Percentiles rank a stretch among this genome's conserved stretches.
Conservation (phyloP, 371 early-diverging fungal genomes). For the Actinomortierella ambigua region DNA sequence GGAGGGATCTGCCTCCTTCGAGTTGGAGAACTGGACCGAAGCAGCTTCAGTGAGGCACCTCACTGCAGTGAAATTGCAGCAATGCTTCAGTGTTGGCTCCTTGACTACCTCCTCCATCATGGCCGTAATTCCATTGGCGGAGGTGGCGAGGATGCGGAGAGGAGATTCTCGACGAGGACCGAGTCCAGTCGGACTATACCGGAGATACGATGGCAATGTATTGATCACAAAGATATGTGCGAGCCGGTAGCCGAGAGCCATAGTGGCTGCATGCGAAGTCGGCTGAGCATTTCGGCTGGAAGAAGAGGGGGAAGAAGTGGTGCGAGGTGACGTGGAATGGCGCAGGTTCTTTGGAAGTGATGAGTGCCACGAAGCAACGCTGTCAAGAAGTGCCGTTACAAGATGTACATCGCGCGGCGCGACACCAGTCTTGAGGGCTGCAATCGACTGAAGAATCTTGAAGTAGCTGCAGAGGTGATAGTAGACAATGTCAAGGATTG, state of each 20-base stretch:
- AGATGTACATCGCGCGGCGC: constrained; percentile 20
- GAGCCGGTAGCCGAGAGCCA: constrained; percentile 15
- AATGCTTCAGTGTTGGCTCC: constrained; percentile 14
- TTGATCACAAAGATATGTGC: constrained; percentile 33
- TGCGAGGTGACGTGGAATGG: constrained; percentile 4
- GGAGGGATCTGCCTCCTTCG: constrained; percentile 26
- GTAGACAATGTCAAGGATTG: constrained; percentile 2
- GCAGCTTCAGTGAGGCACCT: constrained; percentile 41
- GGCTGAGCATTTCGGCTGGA: background rate
- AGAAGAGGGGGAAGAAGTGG: background rate
- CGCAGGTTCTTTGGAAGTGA: constrained; percentile 17
- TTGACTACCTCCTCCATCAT: constrained; percentile 21
- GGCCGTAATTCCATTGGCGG: constrained; percentile 41
- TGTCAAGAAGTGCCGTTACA: constrained; percentile 22
- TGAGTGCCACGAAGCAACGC: constrained; percentile 11
- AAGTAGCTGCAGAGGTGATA: constrained; percentile 20
- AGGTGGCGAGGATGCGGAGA: constrained; percentile 27
- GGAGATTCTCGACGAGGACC: constrained; percentile 41
- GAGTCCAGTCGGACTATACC: constrained; percentile 36
- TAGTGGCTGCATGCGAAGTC: constrained; percentile 1
- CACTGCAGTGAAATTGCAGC: constrained; percentile 9
- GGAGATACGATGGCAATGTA: constrained; percentile 16
- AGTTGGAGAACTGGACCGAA: constrained; percentile 24
- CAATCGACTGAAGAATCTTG: constrained; percentile 24
- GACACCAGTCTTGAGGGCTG: constrained; percentile 20